These are phyloP conservation scores for Wallacemonas sp. DNA, from an alignment of 208 protist species.

Conservation along the genomic window DNA sequence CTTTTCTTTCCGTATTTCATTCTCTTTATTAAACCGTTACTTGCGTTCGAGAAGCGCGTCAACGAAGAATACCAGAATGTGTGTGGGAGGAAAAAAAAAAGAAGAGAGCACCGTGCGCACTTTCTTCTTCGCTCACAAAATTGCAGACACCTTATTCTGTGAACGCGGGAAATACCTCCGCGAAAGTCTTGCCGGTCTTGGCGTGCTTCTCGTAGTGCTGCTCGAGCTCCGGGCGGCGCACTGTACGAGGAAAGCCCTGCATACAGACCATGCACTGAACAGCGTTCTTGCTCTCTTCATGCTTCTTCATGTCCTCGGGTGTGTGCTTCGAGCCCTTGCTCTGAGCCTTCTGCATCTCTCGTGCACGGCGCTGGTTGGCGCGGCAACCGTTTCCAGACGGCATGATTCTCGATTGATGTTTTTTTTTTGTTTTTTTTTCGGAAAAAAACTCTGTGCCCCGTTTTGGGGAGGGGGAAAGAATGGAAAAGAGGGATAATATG, in stretches of 20 bases:
- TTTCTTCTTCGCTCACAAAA: not conserved
- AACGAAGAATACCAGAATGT: too few species aligned
- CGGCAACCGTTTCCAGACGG: slow-evolving; percentile 79
- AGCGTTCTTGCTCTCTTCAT: slow-evolving; percentile 73
- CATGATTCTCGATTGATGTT: slow-evolving; percentile 33
- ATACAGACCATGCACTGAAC: slow-evolving; percentile 78
- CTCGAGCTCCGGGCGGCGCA: slow-evolving; percentile 67
- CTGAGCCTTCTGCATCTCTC: slow-evolving; percentile 48
- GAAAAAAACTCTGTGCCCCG: not conserved
- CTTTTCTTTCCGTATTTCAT: too few species aligned
- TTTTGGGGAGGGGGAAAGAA: too few species aligned
- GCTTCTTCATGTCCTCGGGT: slow-evolving; percentile 70
- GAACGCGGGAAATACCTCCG: slow-evolving; percentile 65
- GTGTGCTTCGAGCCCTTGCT: slow-evolving; percentile 45
- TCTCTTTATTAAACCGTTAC: too few species aligned
- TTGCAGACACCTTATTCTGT: slow-evolving; percentile 16
- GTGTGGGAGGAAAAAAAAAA: too few species aligned
- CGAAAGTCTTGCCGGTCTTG: slow-evolving; percentile 58
- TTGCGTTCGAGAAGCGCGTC: too few species aligned
- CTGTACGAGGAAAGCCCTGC: slow-evolving; percentile 76
- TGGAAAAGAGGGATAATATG: not conserved
- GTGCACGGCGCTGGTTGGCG: slow-evolving; percentile 65
- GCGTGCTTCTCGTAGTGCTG: slow-evolving; percentile 78
- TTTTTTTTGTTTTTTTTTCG: not conserved
- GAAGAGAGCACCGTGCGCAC: too few species aligned